A percentile compares a stretch with the other conserved stretches of the same genome.
These are phyloP conservation scores for Calonectria pauciramosa DNA, from an alignment of 2,329 filamentous ascomycete genomes.

Conservation along the genomic window DNA sequence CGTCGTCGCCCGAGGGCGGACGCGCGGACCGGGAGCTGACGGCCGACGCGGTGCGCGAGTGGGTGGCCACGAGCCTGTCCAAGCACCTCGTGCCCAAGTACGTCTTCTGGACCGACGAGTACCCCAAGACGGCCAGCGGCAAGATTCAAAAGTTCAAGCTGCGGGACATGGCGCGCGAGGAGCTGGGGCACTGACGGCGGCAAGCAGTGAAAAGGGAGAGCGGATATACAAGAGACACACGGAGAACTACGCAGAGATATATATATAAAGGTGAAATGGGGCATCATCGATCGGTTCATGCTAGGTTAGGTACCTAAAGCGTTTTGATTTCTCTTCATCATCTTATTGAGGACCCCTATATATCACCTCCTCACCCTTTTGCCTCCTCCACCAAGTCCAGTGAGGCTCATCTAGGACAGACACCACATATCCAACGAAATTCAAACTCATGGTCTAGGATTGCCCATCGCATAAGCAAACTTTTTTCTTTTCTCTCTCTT, in stretches of 20 bases:
- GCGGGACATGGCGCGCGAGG: constrained; percentile 70
- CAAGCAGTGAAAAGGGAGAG: constrained; percentile 19
- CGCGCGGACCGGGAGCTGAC: constrained; percentile 56
- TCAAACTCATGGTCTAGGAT: not conserved
- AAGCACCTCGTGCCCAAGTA: constrained; percentile 88
- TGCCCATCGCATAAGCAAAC: constrained; percentile 28
- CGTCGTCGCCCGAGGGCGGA: constrained; percentile 32
- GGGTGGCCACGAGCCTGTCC: constrained; percentile 78
- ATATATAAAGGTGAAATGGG: not conserved
- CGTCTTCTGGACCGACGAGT: constrained; percentile 88
- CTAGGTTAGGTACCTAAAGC: not conserved
- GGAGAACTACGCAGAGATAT: not conserved
- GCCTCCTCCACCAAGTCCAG: not conserved
- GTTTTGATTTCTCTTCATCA: not conserved
- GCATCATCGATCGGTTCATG: not conserved
- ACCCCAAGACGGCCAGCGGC: constrained; percentile 94
- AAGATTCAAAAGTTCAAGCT: constrained; percentile 98
- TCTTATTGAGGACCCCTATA: not conserved
- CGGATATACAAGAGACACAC: no score
- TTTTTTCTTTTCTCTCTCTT: constrained; percentile 36
- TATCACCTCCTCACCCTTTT: not conserved
- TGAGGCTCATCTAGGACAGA: not conserved
- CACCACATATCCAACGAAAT: not conserved
- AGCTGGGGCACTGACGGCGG: constrained; percentile 39
- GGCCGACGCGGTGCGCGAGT: constrained; percentile 73